Evolutionary conservation across 179 eudicot genomes (phyloP), one percentile per base, ranked within the genome.

Genomic region (Silene noctiflora): DNA sequence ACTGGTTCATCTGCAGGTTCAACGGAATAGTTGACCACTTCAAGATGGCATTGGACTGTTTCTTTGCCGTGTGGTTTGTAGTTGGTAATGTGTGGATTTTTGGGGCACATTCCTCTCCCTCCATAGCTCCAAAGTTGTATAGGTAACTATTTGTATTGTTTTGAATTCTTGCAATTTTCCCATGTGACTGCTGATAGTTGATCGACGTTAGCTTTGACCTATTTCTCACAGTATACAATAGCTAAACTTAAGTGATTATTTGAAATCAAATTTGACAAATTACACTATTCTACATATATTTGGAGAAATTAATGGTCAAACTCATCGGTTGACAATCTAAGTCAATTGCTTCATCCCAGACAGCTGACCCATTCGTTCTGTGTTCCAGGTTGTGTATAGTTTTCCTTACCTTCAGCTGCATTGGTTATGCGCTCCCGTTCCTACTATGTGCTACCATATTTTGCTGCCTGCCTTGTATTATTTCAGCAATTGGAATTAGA

Each of bases 1-100:
- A 19, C 62, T 24, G 42, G 42, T 51, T 78, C 75, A 51, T 61
- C 75, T 53, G 46, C 89, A 87, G 96, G 80, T 77, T 87, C 71
- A 80, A 73, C 69, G 84, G 82, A 22, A 48, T 87, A 70, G 84
- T 89, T 66, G 93, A 87, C 76, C 89, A 87, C 77, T 89, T 86
- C 76, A 91, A 91, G 87, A 87, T 87, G 91, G 88, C 87, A 21
- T 85, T 91, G 81, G 93, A 89, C 80, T 91, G 91, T 82, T 91
- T 91, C 86, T 89, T 86, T 86, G 93, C 93, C 29, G 96, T 91
- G 73, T 91, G 93, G 93, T 91, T 91, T 85, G 96, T 91, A 27
- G 91, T 91, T 74, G 96, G 96, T 71, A 89, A 86, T 81, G 89
- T 91, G 44, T 91, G 96, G 96, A 84, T 91, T 64, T 91, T 91